Evolutionary conservation across 2,329 filamentous ascomycete genomes (phyloP).

Genomic region (Thielaviopsis populi): DNA sequence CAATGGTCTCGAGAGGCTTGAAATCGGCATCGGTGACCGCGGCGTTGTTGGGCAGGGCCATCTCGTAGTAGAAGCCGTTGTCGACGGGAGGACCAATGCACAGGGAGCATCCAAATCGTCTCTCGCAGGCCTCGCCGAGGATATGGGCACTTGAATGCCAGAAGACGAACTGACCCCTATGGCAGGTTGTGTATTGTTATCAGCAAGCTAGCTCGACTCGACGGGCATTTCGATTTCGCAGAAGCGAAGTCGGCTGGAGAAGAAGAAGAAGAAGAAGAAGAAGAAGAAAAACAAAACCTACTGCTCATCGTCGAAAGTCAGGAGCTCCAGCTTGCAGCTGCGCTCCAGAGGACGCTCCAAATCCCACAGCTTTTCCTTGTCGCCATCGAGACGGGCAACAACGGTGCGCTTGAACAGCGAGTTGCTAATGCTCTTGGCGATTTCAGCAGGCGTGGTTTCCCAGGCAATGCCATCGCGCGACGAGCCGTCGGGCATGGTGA

Average conservation of each 20-base stretch:
- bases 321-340: constrained; percentile 69
- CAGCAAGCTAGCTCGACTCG: not conserved
- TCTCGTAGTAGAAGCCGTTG: constrained; percentile 95
- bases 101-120: constrained; percentile 76
- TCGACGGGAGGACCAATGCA: constrained; percentile 88
- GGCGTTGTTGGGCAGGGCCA: constrained; percentile 60
- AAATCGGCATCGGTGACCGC: constrained; percentile 64
- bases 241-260: not conserved
- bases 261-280: no score
- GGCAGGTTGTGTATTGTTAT: not conserved
- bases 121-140: constrained; percentile 86
- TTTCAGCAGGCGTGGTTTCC: constrained; percentile 75
- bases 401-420: constrained; percentile 75
- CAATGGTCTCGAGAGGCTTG: constrained; percentile 68
- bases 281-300: no score
- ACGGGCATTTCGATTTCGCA: no score
- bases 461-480: constrained; percentile 63
- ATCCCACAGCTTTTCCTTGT: constrained; percentile 66
- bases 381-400: constrained; percentile 68
- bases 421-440: constrained; percentile 69
- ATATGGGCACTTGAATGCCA: constrained; percentile 96
- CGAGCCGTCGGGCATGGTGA: constrained; percentile 59
- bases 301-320: constrained; percentile 52
- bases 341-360: constrained; percentile 78
- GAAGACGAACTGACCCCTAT: constrained; percentile 72